These are phyloP conservation scores for Leucoagaricus sp. DNA, from an alignment of 1,284 basidiomycete species.

Conservation along the genomic window DNA sequence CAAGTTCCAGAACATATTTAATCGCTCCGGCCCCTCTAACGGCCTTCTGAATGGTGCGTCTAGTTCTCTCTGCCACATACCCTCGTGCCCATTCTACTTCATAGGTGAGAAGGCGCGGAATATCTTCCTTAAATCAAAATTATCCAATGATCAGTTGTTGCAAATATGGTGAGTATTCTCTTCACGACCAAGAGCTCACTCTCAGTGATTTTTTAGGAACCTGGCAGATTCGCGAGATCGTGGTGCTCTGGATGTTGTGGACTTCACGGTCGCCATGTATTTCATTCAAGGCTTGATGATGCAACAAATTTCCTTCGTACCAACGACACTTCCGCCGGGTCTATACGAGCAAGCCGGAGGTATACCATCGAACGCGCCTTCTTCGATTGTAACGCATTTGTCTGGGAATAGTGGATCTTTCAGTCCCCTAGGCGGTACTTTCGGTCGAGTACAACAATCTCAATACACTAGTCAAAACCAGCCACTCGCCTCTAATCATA, in stretches of 20 bases:
- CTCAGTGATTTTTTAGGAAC: slow-evolving; percentile 55
- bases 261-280: slow-evolving; percentile 98
- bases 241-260: slow-evolving; percentile 86
- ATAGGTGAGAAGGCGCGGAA: slow-evolving; percentile 88
- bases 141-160: slow-evolving; percentile 87
- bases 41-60: slow-evolving; percentile 75
- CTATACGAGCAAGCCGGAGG: slow-evolving; percentile 85
- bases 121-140: slow-evolving; percentile 92
- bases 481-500: slow-evolving; percentile 41
- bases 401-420: slow-evolving; percentile 63
- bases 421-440: slow-evolving; percentile 46
- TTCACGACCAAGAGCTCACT: background rate
- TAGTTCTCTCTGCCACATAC: background rate
- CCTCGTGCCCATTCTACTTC: slow-evolving; percentile 6
- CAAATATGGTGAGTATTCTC: slow-evolving; percentile 81
- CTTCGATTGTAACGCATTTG: slow-evolving; percentile 49
- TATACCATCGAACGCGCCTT: slow-evolving; percentile 28
- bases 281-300: slow-evolving; percentile 93
- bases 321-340: slow-evolving; percentile 80
- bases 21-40: slow-evolving; percentile 69
- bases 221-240: slow-evolving; percentile 94
- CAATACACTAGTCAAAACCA: slow-evolving; percentile 67
- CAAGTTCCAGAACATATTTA: slow-evolving; percentile 84
- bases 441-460: slow-evolving; percentile 51
- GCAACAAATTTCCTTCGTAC: slow-evolving; percentile 74